Evolutionary conservation across 192 early-diverging fungal genomes (phyloP), one percentile per base, ranked within the genome.

Genomic region (Backusella luteola): DNA sequence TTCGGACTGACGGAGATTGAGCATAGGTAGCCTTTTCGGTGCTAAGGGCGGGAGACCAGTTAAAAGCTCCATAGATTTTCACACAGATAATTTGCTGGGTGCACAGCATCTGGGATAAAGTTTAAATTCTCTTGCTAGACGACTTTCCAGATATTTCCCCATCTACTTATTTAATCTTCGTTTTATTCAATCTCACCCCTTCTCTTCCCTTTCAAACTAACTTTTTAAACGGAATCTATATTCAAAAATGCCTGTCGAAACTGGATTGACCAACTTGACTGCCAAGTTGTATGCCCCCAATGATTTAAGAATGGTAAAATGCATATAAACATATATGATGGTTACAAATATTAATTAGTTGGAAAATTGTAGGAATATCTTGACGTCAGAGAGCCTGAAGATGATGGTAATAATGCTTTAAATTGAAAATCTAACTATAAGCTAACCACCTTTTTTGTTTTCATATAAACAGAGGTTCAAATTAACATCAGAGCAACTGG

Each of bases 401-500:
- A 63, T 29, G 56, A 63, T 63, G 56, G 56, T 63, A 63, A 46
- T 59, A 23, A 8, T 63, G 0, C 11, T 29, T 63, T 63, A 3
- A 11, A 8, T 26, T 23, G 11, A 21, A 59, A 29, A 26, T 63
- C 3, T 14, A 63, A 0, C 9, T 14, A 63, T 29, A 63, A 29
- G 21, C 26, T 12, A 23, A 23, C 29, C 11, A 63, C 3, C 3
- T 63, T 26, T 23, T 21, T 23, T 56, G 23, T 14, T 11, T 1
- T 12, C 49, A 29, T 23, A 29, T 26, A 35, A 53, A 29, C 44
- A 82, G 83, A 84, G 67, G 83, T 80, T 32, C 66, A 76, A 67
- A 69, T 84, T 1, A 79, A 82, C 59, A 49, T 84, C 44, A 81
- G 82, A 69, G 80, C 66, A 35, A 83, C 79, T 73, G 84, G 84